Evolutionary conservation across 139 green algal genomes (phyloP).

Genomic region (Tetraselmis striata): DNA sequence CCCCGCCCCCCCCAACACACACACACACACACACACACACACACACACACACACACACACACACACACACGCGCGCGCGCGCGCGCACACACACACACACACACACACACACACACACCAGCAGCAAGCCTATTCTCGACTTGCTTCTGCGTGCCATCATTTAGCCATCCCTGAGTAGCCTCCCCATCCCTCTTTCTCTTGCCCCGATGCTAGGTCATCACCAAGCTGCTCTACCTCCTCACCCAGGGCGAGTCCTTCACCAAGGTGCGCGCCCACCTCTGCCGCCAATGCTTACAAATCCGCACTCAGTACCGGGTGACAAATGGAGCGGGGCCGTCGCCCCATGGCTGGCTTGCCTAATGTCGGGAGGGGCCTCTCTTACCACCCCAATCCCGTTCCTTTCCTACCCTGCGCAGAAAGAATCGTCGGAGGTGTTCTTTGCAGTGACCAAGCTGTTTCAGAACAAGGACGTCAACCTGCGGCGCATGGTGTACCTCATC

Average conservation of each 20-base stretch:
- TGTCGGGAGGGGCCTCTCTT: too few relatives aligned
- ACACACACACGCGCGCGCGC: background rate
- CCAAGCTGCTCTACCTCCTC: constrained; percentile 97
- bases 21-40: background rate
- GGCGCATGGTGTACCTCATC: constrained; percentile 96
- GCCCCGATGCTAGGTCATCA: too few relatives aligned
- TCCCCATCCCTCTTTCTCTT: constrained; percentile 26
- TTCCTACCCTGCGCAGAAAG: constrained; percentile 76
- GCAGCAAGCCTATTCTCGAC: background rate
- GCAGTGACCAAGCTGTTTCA: constrained; percentile 97
- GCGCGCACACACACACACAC: too few relatives aligned
- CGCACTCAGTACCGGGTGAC: too few relatives aligned
- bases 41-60: background rate
- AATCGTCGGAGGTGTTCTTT: constrained; percentile 98
- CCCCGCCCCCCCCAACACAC: too few relatives aligned
- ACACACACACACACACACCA: too few relatives aligned
- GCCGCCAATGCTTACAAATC: background rate
- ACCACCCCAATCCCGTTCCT: too few relatives aligned
- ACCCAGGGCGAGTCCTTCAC: constrained; percentile 96
- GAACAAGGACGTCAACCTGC: constrained; percentile 87
- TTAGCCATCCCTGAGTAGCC: background rate
- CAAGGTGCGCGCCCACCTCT: constrained; percentile 77
- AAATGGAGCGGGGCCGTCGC: too few relatives aligned
- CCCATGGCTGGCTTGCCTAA: too few relatives aligned
- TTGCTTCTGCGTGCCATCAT: constrained; percentile 1